Evolutionary conservation across 345 rosid genomes (phyloP).

Genomic region (Salix caprea): DNA sequence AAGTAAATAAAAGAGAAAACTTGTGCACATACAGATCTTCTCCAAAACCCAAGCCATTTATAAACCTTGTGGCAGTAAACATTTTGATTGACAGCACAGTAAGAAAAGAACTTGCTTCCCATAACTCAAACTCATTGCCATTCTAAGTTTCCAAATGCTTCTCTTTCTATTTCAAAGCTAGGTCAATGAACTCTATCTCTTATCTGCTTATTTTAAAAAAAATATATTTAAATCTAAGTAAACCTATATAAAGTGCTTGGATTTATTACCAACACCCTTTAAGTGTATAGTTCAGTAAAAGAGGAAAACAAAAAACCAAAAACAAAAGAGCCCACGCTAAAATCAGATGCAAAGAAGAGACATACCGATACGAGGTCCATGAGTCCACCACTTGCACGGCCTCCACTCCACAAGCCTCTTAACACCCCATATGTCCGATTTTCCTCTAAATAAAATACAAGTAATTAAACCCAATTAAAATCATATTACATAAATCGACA

Average conservation of each 20-base stretch:
- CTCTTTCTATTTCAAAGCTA: neutral
- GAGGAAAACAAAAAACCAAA: neutral
- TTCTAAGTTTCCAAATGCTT: neutral
- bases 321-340: neutral
- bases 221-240: too few relatives aligned
- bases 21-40: neutral
- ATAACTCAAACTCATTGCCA: neutral
- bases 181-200: neutral
- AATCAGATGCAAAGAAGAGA: neutral
- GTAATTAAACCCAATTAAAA: neutral
- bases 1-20: neutral
- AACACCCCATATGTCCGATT: slow-evolving; percentile 74
- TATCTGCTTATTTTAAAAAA: neutral
- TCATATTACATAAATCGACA: neutral
- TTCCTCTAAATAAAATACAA: slow-evolving; percentile 23
- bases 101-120: neutral
- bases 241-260: too few relatives aligned
- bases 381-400: slow-evolving; percentile 94
- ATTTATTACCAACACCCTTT: too few relatives aligned
- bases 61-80: neutral
- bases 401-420: slow-evolving; percentile 77
- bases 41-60: neutral
- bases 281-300: too few relatives aligned
- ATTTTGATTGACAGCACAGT: neutral
- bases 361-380: slow-evolving; percentile 57